A percentile compares a stretch with the other conserved stretches of the same genome.
Conservation (phyloP, 352 stramenopile species). For the Globisporangium acanthophoron region DNA sequence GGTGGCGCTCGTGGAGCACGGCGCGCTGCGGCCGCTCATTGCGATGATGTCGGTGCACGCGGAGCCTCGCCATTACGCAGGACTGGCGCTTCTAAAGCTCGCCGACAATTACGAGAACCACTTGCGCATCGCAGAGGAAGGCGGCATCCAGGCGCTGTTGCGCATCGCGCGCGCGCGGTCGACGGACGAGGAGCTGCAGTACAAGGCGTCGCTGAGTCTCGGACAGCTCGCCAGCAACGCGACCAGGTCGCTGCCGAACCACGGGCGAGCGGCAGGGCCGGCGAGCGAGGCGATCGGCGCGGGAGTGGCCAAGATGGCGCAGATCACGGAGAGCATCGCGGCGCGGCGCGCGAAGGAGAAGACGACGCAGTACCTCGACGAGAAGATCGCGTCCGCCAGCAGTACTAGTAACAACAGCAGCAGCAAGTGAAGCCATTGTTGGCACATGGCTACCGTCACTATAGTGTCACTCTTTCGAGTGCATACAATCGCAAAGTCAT, state of each 20-base stretch:
- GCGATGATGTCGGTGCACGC: constrained; percentile 94
- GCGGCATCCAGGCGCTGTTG: constrained; percentile 93
- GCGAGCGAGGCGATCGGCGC: constrained; percentile 56
- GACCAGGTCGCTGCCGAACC: constrained; percentile 67
- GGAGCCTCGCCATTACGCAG: constrained; percentile 93
- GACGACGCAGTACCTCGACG: constrained; percentile 74
- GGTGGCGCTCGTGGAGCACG: constrained; percentile 87
- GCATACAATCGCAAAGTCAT: no score
- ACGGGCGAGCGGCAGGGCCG: constrained; percentile 24
- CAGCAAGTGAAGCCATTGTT: neutral
- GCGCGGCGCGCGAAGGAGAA: constrained; percentile 63
- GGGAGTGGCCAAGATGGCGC: constrained; percentile 70
- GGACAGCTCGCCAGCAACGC: constrained; percentile 91
- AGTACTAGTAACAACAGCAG: neutral
- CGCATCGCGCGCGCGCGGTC: constrained; percentile 86
- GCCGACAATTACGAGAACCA: constrained; percentile 98
- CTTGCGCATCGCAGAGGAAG: constrained; percentile 92
- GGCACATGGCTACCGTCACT: neutral
- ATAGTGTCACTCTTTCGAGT: neutral
- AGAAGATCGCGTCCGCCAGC: constrained; percentile 40
- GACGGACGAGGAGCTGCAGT: constrained; percentile 93
- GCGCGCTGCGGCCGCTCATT: constrained; percentile 91
- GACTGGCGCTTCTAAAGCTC: constrained; percentile 95
- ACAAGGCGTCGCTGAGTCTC: constrained; percentile 93
- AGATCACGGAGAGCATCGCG: constrained; percentile 63